Percentiles rank a stretch among this genome's conserved stretches.
These are phyloP conservation scores for Miscanthus lutarioriparius DNA, from an alignment of 176 grass and related monocot genomes.

Conservation along the genomic window DNA sequence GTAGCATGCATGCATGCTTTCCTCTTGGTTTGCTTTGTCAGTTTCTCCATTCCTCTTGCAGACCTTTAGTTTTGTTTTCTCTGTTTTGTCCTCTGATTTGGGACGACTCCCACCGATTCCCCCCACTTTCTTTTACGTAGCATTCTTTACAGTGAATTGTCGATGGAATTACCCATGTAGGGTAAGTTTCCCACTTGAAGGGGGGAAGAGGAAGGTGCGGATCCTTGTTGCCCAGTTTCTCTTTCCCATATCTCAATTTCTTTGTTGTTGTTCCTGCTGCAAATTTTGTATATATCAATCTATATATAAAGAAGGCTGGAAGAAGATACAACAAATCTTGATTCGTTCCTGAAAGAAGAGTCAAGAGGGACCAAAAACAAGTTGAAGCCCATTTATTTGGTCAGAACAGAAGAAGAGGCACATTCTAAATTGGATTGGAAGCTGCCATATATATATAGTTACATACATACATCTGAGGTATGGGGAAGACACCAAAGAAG, in stretches of 20 bases:
- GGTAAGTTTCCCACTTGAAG: conserved; percentile 33
- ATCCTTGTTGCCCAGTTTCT: conserved; percentile 8
- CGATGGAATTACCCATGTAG: conserved; percentile 33
- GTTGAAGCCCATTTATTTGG: background rate
- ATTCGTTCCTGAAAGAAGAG: background rate
- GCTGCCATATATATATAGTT: background rate
- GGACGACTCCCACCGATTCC: background rate
- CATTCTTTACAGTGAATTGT: background rate
- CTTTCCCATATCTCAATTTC: conserved; percentile 36
- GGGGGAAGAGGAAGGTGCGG: conserved; percentile 39
- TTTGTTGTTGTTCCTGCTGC: background rate
- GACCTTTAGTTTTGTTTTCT: background rate
- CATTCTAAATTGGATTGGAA: background rate
- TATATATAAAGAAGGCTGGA: background rate
- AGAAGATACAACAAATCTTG: background rate
- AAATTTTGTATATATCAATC: background rate
- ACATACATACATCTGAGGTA: conserved; percentile 17
- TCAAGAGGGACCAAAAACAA: background rate
- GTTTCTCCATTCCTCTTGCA: conserved; percentile 18
- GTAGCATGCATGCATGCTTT: conserved; percentile 24
- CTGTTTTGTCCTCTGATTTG: background rate
- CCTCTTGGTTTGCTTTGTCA: conserved; percentile 32
- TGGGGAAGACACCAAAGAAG: conserved; percentile 64
- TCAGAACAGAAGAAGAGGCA: background rate
- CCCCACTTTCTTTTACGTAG: background rate